These are phyloP conservation scores for Talaromyces sp. DNA, from an alignment of 2,329 filamentous ascomycete genomes.

Conservation along the genomic window DNA sequence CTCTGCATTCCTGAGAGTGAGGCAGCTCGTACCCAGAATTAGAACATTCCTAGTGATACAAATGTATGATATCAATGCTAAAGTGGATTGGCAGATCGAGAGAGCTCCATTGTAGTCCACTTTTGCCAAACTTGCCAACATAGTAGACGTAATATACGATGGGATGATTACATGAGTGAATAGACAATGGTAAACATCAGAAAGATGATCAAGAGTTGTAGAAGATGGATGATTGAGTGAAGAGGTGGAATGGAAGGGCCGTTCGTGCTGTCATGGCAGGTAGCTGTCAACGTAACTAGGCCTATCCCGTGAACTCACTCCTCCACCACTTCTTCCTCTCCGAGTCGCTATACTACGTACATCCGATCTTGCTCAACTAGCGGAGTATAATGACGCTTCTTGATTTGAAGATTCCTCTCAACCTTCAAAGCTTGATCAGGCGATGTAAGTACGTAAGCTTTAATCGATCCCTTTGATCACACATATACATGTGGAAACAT, in stretches of 20 bases:
- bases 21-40: conserved; percentile 5
- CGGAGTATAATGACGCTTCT: background rate
- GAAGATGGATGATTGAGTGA: background rate
- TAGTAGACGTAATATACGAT: background rate
- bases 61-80: conserved; percentile 8
- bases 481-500: background rate
- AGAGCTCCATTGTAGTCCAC: background rate
- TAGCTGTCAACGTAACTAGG: background rate
- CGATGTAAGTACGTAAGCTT: background rate
- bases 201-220: no score
- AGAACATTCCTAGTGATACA: conserved; percentile 14
- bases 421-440: background rate
- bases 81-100: background rate
- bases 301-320: background rate
- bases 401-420: background rate
- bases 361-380: background rate
- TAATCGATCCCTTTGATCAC: background rate
- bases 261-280: background rate
- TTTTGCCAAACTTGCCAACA: no score
- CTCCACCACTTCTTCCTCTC: background rate
- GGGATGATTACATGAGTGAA: background rate
- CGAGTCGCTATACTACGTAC: background rate
- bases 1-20: conserved; percentile 2
- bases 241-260: background rate
- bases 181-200: background rate